Percentiles rank a stretch among this genome's conserved stretches.
Conservation (phyloP, 352 stramenopile genomes). For the Aphanomyces astaci region DNA sequence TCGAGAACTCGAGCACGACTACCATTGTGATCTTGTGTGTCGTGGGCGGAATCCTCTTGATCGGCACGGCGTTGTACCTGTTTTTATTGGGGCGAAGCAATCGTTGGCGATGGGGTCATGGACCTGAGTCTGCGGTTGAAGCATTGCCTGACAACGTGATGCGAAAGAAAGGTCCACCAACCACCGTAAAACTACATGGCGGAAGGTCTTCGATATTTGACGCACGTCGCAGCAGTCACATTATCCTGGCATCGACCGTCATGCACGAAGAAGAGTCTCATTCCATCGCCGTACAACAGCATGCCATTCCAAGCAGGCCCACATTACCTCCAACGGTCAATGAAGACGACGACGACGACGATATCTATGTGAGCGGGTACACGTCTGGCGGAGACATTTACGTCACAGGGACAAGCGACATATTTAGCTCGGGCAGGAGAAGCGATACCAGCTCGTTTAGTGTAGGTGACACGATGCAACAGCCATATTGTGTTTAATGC, state of each 20-base stretch:
- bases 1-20: neutral
- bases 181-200: neutral
- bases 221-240: neutral
- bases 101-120: neutral
- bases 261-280: neutral
- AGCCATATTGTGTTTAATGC: neutral
- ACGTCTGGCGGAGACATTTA: neutral
- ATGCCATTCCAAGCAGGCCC: neutral
- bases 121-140: neutral
- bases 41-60: neutral
- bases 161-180: neutral
- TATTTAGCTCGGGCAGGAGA: neutral
- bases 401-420: neutral
- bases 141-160: neutral
- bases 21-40: neutral
- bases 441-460: neutral
- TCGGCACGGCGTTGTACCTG: neutral
- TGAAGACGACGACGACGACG: neutral
- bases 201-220: neutral
- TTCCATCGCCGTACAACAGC: neutral
- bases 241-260: neutral
- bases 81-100: neutral
- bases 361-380: constrained; percentile 15
- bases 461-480: neutral
- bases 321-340: neutral